phyloP scores from a whole-genome alignment of 371 early-diverging fungal species.

The Blastocladiella emersonii region DNA sequence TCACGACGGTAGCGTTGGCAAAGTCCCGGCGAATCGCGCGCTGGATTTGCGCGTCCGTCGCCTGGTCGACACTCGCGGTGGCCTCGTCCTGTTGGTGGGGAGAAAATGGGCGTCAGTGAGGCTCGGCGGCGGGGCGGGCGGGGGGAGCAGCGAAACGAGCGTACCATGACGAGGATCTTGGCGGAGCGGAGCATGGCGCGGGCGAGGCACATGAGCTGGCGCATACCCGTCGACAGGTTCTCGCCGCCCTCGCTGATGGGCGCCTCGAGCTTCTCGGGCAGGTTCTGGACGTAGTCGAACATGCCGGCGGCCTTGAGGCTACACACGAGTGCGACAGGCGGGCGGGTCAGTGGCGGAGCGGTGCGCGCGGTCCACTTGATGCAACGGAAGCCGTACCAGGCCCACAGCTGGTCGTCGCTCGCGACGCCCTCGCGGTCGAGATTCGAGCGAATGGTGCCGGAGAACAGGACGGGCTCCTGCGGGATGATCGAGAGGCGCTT shows the following conservation, averaged over 20 bases:
- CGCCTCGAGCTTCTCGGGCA: background rate
- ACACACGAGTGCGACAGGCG: too few species aligned
- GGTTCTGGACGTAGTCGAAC: constrained; percentile 6
- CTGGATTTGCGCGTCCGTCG: constrained; percentile 45
- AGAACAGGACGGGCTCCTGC: constrained; percentile 53
- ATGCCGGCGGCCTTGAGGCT: constrained; percentile 8
- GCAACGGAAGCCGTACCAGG: constrained; percentile 8
- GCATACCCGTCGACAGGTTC: background rate
- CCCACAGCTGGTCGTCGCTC: constrained; percentile 33
- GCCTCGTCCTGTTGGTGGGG: too few species aligned
- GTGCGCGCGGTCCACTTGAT: too few species aligned
- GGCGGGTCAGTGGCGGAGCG: too few species aligned
- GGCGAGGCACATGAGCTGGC: too few species aligned
- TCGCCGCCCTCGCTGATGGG: too few species aligned
- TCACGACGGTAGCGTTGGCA: constrained; percentile 68
- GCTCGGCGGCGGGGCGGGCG: constrained; percentile 66
- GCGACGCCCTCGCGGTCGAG: constrained; percentile 15
- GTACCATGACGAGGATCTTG: background rate
- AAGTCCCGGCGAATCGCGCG: constrained; percentile 79
- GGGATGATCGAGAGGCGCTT: constrained; percentile 45
- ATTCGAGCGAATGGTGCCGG: constrained; percentile 10
- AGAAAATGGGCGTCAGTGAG: constrained; percentile 55
- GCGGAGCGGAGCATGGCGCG: background rate
- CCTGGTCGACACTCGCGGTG: constrained; percentile 43
- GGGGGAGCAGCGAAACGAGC: constrained; percentile 47